phyloP scores from a whole-genome alignment of 768 basidiomycete genomes.

The Lactarius hatsudake region DNA sequence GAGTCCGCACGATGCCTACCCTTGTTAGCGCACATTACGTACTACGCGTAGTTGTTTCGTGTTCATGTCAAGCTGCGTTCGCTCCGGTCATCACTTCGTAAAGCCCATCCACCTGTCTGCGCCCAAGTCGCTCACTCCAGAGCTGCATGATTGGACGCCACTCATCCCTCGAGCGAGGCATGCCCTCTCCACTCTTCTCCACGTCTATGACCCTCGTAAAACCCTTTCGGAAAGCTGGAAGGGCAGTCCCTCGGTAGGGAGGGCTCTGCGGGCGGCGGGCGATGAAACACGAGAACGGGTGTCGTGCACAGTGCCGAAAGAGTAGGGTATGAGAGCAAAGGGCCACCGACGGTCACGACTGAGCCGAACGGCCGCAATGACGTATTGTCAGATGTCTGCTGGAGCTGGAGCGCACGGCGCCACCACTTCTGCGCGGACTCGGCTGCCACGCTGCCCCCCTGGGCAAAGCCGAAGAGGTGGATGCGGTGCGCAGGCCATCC shows the following conservation, averaged over 20 bases:
- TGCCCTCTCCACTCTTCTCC: constrained; percentile 50
- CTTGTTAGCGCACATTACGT: not conserved
- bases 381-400: constrained; percentile 19
- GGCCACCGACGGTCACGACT: constrained; percentile 66
- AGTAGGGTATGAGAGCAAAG: constrained; percentile 77
- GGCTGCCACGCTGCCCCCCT: constrained; percentile 76
- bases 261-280: constrained; percentile 45
- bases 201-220: constrained; percentile 52
- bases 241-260: constrained; percentile 44
- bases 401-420: constrained; percentile 26
- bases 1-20: not conserved
- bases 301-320: constrained; percentile 51
- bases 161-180: constrained; percentile 74
- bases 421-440: constrained; percentile 64
- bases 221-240: constrained; percentile 58
- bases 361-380: constrained; percentile 51
- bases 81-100: constrained; percentile 61
- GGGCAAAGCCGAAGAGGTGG: constrained; percentile 85
- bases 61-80: constrained; percentile 17
- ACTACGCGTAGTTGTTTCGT: not conserved
- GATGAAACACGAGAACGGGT: constrained; percentile 58
- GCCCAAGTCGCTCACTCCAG: constrained; percentile 69
- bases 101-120: constrained; percentile 55
- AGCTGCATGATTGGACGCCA: constrained; percentile 86
- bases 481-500: constrained; percentile 67